Base-by-base conservation (phyloP, 2,329 filamentous ascomycete species). In the Laburnicola sp. region DNA sequence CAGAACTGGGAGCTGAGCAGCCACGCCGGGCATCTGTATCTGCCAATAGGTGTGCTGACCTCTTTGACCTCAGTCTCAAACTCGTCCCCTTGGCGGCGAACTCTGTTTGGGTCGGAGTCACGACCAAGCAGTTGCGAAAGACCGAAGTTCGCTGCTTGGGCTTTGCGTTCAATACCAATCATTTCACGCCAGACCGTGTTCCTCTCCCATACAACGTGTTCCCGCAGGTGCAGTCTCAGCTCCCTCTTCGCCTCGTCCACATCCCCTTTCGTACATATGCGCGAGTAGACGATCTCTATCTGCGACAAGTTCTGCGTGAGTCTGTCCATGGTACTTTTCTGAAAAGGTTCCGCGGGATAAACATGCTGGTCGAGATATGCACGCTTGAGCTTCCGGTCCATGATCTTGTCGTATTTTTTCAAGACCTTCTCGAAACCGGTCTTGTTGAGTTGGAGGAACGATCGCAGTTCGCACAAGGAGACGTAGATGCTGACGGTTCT, bases 131-230 rank as follows among this genome's bases (percentile, higher is more conserved):
- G 80, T 0, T 88, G 85, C 22, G 84, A 77, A 44, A 89, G 78
- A 36, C 94, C 94, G 58, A 99, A 82, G 62, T 93, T 94, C 6
- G 93, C 93, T 6, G 94, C 95, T 74, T 97, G 93, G 1, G 91
- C 91, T 69, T 96, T 92, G 22, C 94, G 83, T 76, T 99, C 95
- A 62, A 99, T 93, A 46, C 93, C 94, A 70, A 99, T 99, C 84
- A 99, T 94, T 65, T 99, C 94, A 75, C 95, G 82, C 94, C 94
- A 99, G 16, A 99, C 94, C 0, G 94, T 99, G 69, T 99, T 99
- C 50, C 94, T 84, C 73, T 99, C 95, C 95, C 94, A 99, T 0
- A 97, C 93, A 21, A 99, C 92, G 72, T 99, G 94, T 74, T 99
- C 95, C 50, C 94, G 82, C 25, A 99, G 81, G 68, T 99, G 92